These are phyloP conservation scores for Agrostemma githago DNA, from an alignment of 148 eudicot genomes.

Conservation along the genomic window DNA sequence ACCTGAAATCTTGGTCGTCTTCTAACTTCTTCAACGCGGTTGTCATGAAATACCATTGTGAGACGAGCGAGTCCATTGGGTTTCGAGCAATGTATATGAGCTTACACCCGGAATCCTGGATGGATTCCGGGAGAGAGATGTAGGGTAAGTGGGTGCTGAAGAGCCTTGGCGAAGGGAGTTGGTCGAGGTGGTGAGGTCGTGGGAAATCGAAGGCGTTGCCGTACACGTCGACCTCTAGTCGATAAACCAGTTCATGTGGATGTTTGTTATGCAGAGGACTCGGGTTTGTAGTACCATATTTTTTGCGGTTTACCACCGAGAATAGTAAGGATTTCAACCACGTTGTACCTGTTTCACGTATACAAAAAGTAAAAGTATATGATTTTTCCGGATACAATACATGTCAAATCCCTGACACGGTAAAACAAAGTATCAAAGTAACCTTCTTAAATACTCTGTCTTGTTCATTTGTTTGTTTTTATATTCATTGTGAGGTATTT, in stretches of 20 bases:
- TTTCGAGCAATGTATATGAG: constrained; percentile 18
- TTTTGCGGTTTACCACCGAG: neutral
- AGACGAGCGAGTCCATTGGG: constrained; percentile 21
- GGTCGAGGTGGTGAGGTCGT: constrained; percentile 6
- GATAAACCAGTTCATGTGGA: constrained; percentile 18
- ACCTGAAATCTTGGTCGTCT: constrained; percentile 1
- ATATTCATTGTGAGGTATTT: too few species aligned
- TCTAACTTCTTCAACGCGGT: neutral
- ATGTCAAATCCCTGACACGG: too few species aligned
- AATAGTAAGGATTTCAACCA: constrained; percentile 25
- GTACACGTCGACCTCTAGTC: constrained; percentile 5
- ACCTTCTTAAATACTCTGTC: too few species aligned
- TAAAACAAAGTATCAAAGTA: too few species aligned
- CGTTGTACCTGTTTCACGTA: constrained; percentile 13
- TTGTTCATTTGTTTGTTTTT: too few species aligned
- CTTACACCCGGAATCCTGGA: constrained; percentile 6
- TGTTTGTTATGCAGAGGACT: constrained; percentile 12
- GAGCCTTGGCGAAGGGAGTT: constrained; percentile 19
- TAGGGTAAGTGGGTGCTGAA: constrained; percentile 20
- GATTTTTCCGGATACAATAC: too few species aligned
- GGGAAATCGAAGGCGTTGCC: constrained; percentile 1
- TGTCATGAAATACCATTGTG: constrained; percentile 2
- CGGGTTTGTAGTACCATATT: neutral
- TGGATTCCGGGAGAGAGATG: constrained; percentile 15
- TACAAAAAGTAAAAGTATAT: too few species aligned